These are phyloP conservation scores for Pleurotus tuber-regium DNA, from an alignment of 768 basidiomycete species.

Conservation along the genomic window DNA sequence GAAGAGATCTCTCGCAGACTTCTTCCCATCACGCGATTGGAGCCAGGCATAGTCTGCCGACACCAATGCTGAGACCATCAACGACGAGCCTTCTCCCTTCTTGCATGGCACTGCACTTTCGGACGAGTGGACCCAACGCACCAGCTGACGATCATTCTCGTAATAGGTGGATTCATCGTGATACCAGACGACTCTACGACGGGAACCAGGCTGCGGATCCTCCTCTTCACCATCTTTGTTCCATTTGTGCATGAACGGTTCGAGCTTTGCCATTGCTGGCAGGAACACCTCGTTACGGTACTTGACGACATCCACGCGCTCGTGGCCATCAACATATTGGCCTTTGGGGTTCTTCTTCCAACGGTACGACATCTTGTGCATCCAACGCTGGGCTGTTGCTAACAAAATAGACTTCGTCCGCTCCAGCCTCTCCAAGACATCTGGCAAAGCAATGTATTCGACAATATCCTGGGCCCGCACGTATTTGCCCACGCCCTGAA, in stretches of 20 bases:
- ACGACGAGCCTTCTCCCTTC: conserved; percentile 31
- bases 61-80: conserved; percentile 32
- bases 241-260: conserved; percentile 8
- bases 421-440: conserved; percentile 14
- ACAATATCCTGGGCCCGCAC: conserved; percentile 16
- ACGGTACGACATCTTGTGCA: conserved; percentile 16
- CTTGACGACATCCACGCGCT: conserved; percentile 28
- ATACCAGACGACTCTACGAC: conserved; percentile 15
- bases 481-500: conserved; percentile 19
- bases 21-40: conserved; percentile 10
- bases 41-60: conserved; percentile 19
- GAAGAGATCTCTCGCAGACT: conserved; percentile 18
- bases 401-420: conserved; percentile 12
- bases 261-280: conserved; percentile 13
- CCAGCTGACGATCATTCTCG: conserved; percentile 25
- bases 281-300: conserved; percentile 26
- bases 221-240: conserved; percentile 8
- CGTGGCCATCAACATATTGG: conserved; percentile 32
- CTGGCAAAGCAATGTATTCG: conserved; percentile 15
- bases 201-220: background rate
- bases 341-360: conserved; percentile 18
- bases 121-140: conserved; percentile 23
- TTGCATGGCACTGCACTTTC: conserved; percentile 22
- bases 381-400: conserved; percentile 21
- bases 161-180: conserved; percentile 36